Evolutionary conservation across 257 asterid species (phyloP).

Genomic region (Coffea canephora): DNA sequence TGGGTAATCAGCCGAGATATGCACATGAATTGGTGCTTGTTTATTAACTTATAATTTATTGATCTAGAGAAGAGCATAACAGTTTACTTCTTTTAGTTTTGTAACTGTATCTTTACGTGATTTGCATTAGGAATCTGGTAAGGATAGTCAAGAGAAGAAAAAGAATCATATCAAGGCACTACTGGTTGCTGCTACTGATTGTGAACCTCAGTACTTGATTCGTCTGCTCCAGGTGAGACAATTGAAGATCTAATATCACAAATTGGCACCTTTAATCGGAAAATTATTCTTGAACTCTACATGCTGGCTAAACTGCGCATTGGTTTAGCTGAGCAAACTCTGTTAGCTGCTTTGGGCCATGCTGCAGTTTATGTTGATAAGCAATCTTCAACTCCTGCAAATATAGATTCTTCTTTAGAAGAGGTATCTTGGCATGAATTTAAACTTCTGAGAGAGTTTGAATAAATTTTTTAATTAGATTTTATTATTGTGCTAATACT

Average conservation of each 20-base stretch:
- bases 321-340: slow-evolving; percentile 92
- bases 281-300: slow-evolving; percentile 35
- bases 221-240: slow-evolving; percentile 85
- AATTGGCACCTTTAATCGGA: slow-evolving; percentile 19
- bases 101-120: slow-evolving; percentile 18
- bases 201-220: slow-evolving; percentile 94
- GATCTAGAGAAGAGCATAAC: not conserved
- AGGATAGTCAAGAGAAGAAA: slow-evolving; percentile 89
- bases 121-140: slow-evolving; percentile 79
- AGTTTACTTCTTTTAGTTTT: not conserved
- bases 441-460: not conserved
- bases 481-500: not conserved
- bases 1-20: not conserved
- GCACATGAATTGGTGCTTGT: not conserved
- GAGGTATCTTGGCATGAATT: slow-evolving; percentile 41
- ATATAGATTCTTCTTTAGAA: slow-evolving; percentile 64
- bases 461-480: no score
- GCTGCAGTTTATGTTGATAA: slow-evolving; percentile 71
- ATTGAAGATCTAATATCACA: slow-evolving; percentile 8
- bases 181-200: slow-evolving; percentile 92
- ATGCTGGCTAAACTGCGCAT: slow-evolving; percentile 85
- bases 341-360: slow-evolving; percentile 80
- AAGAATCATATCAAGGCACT: slow-evolving; percentile 80
- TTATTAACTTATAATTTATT: not conserved
- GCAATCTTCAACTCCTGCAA: slow-evolving; percentile 55